Evolutionary conservation across 1,284 basidiomycete species (phyloP).

Genomic region (Cryptococcus jaspeensis): DNA sequence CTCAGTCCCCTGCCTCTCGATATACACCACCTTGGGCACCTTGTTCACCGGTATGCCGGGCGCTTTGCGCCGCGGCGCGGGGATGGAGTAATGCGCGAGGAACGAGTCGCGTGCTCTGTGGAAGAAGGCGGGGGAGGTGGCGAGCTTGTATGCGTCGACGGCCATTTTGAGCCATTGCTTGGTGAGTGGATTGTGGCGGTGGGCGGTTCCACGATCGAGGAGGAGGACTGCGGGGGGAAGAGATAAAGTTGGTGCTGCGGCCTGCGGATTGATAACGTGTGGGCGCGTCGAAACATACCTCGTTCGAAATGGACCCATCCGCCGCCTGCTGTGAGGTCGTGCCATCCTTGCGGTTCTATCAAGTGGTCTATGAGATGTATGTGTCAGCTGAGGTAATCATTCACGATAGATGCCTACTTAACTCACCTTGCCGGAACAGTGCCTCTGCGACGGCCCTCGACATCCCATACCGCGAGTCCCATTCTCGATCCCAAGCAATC

Average conservation of each 20-base stretch:
- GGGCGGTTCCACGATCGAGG: conserved; percentile 26
- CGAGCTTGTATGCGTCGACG: conserved; percentile 16
- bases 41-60: background rate
- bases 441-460: conserved; percentile 15
- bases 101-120: background rate
- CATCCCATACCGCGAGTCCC: conserved; percentile 21
- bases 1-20: conserved; percentile 28
- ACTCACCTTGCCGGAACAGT: conserved; percentile 18
- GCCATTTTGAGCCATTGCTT: conserved; percentile 34
- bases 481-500: conserved; percentile 20
- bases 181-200: conserved; percentile 17
- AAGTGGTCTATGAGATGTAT: background rate
- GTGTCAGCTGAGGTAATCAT: background rate
- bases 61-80: background rate
- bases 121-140: conserved; percentile 8
- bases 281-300: conserved; percentile 7
- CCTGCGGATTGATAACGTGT: background rate
- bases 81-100: conserved; percentile 1
- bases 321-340: conserved; percentile 1
- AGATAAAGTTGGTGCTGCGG: too few relatives aligned
- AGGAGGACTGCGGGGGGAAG: conserved; percentile 18
- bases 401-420: background rate
- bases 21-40: conserved; percentile 24
- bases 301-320: conserved; percentile 19
- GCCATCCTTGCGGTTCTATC: conserved; percentile 14